phyloP scores from a whole-genome alignment of 2,329 filamentous ascomycete species.

The Colletotrichum coccodes region DNA sequence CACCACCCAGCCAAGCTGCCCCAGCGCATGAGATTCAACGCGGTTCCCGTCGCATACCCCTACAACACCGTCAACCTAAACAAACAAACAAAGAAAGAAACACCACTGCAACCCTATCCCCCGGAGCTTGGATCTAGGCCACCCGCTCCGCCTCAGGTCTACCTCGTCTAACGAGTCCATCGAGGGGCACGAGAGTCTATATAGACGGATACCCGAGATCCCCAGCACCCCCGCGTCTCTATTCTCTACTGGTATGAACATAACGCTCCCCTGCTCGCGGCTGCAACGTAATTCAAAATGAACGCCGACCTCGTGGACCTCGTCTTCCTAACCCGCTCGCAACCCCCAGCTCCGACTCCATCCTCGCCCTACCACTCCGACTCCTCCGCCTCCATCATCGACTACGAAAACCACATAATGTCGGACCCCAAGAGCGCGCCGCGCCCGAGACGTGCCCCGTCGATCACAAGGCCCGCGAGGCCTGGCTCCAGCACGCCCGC shows the following conservation, averaged over 20 bases:
- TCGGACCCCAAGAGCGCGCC: conserved; percentile 6
- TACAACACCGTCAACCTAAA: neutral
- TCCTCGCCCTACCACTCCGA: no score
- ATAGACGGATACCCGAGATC: neutral
- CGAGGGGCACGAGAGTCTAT: neutral
- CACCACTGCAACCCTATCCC: neutral
- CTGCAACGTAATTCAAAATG: conserved; percentile 8
- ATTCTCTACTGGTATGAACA: conserved; percentile 4
- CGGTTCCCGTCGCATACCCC: conserved; percentile 9
- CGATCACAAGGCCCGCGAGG: conserved; percentile 75
- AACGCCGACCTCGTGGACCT: conserved; percentile 30
- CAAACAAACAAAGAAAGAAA: conserved; percentile 2
- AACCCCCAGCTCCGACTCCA: neutral
- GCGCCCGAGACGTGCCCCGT: conserved; percentile 30
- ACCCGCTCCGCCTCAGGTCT: neutral
- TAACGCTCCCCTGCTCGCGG: neutral
- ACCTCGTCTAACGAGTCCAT: neutral
- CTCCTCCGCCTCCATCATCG: neutral
- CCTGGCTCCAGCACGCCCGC: conserved; percentile 81
- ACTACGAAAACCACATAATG: conserved; percentile 15
- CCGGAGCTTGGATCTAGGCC: neutral
- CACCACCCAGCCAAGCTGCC: conserved; percentile 8
- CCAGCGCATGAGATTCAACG: conserved; percentile 10
- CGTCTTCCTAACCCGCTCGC: conserved; percentile 26
- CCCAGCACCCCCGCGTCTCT: neutral